Conservation (phyloP, 345 rosid genomes). For the Heritiera fomes region DNA sequence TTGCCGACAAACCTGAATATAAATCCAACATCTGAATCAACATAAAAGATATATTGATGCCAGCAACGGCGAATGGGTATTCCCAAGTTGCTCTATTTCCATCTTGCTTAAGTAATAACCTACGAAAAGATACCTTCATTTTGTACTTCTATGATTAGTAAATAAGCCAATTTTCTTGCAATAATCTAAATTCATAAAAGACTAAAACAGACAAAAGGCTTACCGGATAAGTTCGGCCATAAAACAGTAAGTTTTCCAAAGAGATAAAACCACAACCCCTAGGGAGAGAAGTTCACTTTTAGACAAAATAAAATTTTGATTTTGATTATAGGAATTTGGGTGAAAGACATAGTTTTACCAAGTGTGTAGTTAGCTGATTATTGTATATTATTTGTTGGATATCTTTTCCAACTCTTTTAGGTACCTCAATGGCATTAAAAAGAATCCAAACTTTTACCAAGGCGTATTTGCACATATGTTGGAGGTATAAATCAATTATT, state of each 20-base stretch:
- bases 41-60: constrained; percentile 92
- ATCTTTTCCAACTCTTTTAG: not conserved
- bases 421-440: not conserved
- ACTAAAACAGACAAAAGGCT: constrained; percentile 20
- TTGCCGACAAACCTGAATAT: constrained; percentile 48
- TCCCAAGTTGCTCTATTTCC: constrained; percentile 91
- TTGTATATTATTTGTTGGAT: not conserved
- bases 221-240: constrained; percentile 87
- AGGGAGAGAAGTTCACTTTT: constrained; percentile 20
- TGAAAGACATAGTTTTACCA: not conserved
- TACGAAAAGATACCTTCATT: constrained; percentile 92
- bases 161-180: constrained; percentile 13
- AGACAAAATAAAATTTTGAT: not conserved
- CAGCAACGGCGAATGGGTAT: constrained; percentile 98
- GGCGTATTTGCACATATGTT: not conserved
- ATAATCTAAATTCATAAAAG: not conserved
- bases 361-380: not conserved
- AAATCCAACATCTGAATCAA: constrained; percentile 93
- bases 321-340: not conserved
- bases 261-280: constrained; percentile 95
- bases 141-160: constrained; percentile 52
- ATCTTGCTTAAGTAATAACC: constrained; percentile 85
- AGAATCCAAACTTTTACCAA: not conserved
- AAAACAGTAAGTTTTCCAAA: constrained; percentile 86
- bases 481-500: not conserved